phyloP scores from a whole-genome alignment of 2,329 filamentous ascomycete species.

The Teratosphaeriaceae sp. region DNA sequence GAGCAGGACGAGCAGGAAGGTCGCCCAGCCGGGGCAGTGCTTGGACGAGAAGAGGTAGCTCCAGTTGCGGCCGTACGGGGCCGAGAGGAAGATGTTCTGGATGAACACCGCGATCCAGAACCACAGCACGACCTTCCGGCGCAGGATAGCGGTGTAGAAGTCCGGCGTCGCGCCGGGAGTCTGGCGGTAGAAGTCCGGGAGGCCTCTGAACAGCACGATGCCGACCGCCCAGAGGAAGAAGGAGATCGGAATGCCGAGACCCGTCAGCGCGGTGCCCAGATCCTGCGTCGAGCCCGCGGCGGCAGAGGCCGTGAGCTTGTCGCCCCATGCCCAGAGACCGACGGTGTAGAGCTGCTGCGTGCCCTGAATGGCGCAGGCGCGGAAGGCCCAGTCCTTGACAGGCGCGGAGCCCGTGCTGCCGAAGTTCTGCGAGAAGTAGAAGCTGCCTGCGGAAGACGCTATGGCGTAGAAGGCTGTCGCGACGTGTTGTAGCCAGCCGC shows the following conservation, averaged over 20 bases:
- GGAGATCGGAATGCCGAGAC: constrained; percentile 53
- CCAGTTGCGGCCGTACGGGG: constrained; percentile 60
- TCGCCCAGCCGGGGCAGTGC: constrained; percentile 50
- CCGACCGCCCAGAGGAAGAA: constrained; percentile 52
- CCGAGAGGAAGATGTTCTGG: constrained; percentile 61
- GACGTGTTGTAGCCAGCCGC: constrained; percentile 53
- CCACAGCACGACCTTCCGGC: constrained; percentile 61
- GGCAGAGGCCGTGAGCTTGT: constrained; percentile 43
- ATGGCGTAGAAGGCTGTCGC: constrained; percentile 57
- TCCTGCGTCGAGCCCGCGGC: constrained; percentile 33
- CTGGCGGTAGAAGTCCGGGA: constrained; percentile 62
- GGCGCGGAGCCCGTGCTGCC: constrained; percentile 46
- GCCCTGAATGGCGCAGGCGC: constrained; percentile 59
- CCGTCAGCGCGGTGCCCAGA: constrained; percentile 28
- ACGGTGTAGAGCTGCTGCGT: constrained; percentile 61
- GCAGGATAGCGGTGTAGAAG: constrained; percentile 56
- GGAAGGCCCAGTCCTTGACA: constrained; percentile 60
- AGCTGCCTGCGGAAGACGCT: constrained; percentile 55
- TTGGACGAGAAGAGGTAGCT: constrained; percentile 54
- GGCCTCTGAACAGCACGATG: constrained; percentile 50
- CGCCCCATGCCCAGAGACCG: constrained; percentile 62
- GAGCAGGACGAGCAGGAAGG: constrained; percentile 49
- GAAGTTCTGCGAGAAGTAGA: constrained; percentile 50
- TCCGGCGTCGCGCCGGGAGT: constrained; percentile 57
- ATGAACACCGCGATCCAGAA: constrained; percentile 33